phyloP scores from a whole-genome alignment of 768 basidiomycete genomes.

The Naganishia vishniacii region DNA sequence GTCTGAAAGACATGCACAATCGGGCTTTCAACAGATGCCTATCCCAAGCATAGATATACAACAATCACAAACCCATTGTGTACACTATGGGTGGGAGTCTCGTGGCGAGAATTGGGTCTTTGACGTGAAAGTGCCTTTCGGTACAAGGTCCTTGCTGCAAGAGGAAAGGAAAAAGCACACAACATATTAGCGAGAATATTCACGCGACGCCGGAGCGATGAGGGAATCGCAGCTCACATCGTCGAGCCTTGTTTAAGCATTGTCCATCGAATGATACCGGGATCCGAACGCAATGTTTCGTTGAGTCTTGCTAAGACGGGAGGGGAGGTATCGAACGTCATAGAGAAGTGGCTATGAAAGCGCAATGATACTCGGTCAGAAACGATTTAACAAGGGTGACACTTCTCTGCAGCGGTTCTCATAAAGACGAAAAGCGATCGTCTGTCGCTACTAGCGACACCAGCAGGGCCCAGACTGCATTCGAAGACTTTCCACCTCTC shows the following conservation, averaged over 20 bases:
- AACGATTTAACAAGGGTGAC: too few relatives aligned
- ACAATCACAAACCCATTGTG: background rate
- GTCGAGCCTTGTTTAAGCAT: slow-evolving; percentile 41
- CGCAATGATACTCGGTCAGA: too few relatives aligned
- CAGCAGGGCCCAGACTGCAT: too few relatives aligned
- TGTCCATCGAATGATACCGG: slow-evolving; percentile 44
- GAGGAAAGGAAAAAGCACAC: background rate
- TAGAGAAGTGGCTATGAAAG: slow-evolving; percentile 40
- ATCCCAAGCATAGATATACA: background rate
- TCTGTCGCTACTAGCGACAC: too few relatives aligned
- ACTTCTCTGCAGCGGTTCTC: too few relatives aligned
- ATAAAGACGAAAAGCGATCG: too few relatives aligned
- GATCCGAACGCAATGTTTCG: slow-evolving; percentile 41
- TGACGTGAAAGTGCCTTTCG: slow-evolving; percentile 25
- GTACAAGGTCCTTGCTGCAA: slow-evolving; percentile 27
- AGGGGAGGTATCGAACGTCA: slow-evolving; percentile 46
- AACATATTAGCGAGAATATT: background rate
- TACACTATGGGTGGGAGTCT: slow-evolving; percentile 2
- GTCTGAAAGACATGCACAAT: too few relatives aligned
- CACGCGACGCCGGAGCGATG: too few relatives aligned
- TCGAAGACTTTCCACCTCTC: too few relatives aligned
- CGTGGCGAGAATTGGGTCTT: slow-evolving; percentile 19
- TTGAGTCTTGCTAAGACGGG: slow-evolving; percentile 37
- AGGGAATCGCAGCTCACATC: slow-evolving; percentile 36
- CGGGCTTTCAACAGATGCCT: too few relatives aligned